phyloP scores from a whole-genome alignment of 495 filamentous ascomycete species.

The Cryomyces minteri region DNA sequence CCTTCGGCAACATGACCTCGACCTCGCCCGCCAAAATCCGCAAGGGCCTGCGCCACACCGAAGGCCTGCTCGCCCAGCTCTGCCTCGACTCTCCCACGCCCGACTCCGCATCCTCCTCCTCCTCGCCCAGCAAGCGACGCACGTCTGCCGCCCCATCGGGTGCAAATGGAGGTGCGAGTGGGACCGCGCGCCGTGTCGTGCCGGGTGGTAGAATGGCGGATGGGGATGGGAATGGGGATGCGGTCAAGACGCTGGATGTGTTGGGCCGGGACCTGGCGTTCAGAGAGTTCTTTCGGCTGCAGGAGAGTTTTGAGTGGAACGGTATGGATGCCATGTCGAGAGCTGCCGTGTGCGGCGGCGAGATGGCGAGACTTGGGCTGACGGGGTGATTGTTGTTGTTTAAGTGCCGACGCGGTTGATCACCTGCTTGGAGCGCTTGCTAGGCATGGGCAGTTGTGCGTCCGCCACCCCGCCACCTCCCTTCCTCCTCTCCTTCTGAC shows the following conservation, averaged over 20 bases:
- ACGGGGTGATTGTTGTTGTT: background rate
- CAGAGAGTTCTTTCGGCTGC: constrained; percentile 86
- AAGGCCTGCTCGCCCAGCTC: constrained; percentile 89
- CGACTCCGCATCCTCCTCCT: constrained; percentile 21
- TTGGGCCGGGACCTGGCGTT: constrained; percentile 77
- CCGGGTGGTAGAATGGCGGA: too few relatives aligned
- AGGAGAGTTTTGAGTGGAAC: constrained; percentile 97
- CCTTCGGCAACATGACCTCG: constrained; percentile 92
- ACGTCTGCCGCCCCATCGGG: constrained; percentile 15
- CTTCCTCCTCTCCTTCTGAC: too few relatives aligned
- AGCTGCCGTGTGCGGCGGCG: background rate
- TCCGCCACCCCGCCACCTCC: too few relatives aligned
- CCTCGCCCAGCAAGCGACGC: constrained; percentile 22
- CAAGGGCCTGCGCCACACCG: constrained; percentile 87
- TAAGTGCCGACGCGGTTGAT: constrained; percentile 70
- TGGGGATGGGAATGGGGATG: background rate
- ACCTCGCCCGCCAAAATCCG: constrained; percentile 76
- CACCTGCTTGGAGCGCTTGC: constrained; percentile 68
- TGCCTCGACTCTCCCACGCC: constrained; percentile 33
- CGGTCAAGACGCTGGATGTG: constrained; percentile 41
- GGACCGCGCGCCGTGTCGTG: too few relatives aligned
- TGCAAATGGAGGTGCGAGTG: background rate
- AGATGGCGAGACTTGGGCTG: background rate
- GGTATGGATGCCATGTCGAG: constrained; percentile 24
- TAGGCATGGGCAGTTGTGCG: constrained; percentile 52